A percentile compares a stretch with the other conserved stretches of the same genome.
Conservation (phyloP, 2,329 filamentous ascomycete genomes). For the Penicillium sp. region DNA sequence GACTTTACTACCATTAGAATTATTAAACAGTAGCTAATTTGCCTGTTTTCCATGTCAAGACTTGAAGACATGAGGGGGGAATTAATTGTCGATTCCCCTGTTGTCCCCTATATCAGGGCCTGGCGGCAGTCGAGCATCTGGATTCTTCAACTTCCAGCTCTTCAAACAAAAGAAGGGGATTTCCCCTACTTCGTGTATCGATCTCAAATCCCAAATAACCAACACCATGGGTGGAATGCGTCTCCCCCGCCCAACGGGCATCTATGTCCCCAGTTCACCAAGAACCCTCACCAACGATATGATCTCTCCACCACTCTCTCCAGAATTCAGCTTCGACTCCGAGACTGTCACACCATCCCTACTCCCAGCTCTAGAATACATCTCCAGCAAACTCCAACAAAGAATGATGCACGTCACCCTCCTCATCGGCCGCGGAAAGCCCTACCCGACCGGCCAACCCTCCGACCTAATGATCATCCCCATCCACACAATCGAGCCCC, state of each 20-base stretch:
- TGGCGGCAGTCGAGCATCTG: background rate
- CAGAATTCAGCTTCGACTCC: conserved; percentile 37
- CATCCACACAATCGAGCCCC: conserved; percentile 30
- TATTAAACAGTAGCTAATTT: conserved; percentile 13
- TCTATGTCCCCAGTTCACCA: conserved; percentile 35
- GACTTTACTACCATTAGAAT: conserved; percentile 22
- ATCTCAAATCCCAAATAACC: background rate
- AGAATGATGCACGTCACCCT: conserved; percentile 40
- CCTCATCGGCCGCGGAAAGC: conserved; percentile 40
- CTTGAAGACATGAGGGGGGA: conserved; percentile 14
- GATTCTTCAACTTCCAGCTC: background rate
- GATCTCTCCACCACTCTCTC: conserved; percentile 41
- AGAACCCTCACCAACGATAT: conserved; percentile 38
- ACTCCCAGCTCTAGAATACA: conserved; percentile 41
- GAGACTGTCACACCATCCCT: conserved; percentile 36
- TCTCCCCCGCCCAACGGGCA: conserved; percentile 33
- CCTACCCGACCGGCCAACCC: conserved; percentile 36
- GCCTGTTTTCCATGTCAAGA: conserved; percentile 10
- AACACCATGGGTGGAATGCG: conserved; percentile 35
- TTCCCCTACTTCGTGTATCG: background rate
- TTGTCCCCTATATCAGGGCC: conserved; percentile 17
- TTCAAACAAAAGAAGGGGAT: background rate
- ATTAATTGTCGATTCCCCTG: background rate
- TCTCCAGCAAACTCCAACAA: conserved; percentile 40
- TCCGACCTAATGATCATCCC: conserved; percentile 40